Evolutionary conservation across 176 grass and related monocot genomes (phyloP).

Genomic region (Eremochloa ophiuroides): DNA sequence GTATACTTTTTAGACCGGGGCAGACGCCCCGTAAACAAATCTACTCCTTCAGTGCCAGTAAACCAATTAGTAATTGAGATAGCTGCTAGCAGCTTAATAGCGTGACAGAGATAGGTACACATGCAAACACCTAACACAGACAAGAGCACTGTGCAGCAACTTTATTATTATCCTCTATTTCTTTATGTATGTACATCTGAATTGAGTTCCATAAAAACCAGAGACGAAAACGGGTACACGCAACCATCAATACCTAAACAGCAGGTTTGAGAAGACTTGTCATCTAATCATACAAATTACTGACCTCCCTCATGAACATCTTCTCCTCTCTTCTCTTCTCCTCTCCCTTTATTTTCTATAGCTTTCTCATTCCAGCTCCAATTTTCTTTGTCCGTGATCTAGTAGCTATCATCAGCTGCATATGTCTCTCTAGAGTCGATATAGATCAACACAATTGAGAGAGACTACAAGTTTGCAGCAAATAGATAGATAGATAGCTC

Average conservation of each 20-base stretch:
- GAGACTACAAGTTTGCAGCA: neutral
- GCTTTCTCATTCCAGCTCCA: neutral
- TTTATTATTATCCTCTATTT: neutral
- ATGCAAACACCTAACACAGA: neutral
- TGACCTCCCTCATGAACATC: neutral
- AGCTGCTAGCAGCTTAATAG: neutral
- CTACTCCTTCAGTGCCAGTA: neutral
- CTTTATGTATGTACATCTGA: neutral
- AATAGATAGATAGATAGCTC: neutral
- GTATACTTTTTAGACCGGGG: too few species aligned
- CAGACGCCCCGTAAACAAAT: too few species aligned
- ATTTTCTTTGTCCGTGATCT: neutral
- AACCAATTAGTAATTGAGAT: neutral
- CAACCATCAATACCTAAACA: conserved; percentile 19
- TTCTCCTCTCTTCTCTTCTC: neutral
- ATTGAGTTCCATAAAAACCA: neutral
- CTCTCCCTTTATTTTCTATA: neutral
- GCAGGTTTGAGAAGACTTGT: conserved; percentile 8
- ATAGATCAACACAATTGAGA: neutral
- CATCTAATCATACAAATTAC: conserved; percentile 16
- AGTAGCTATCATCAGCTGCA: neutral
- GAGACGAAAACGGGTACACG: conserved; percentile 21
- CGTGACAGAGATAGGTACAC: neutral
- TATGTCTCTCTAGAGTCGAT: neutral
- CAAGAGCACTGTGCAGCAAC: neutral